Evolutionary conservation across 495 filamentous ascomycete species (phyloP).

Genomic region (Neurospora sublineolata): DNA sequence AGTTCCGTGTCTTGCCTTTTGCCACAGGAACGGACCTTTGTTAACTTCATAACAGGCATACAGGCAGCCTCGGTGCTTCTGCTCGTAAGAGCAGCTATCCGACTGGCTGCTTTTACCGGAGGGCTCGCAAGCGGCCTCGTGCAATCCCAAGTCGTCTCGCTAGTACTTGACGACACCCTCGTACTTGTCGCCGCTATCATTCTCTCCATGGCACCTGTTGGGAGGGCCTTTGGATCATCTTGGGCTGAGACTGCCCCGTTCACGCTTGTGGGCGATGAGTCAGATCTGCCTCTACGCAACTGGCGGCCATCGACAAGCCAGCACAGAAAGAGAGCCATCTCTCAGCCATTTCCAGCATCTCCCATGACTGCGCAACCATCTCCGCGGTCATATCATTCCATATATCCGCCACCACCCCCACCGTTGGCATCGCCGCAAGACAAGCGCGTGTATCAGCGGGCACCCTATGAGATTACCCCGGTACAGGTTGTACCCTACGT

Average conservation of each 20-base stretch:
- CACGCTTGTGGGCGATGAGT: neutral
- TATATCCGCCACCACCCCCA: neutral
- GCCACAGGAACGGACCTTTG: neutral
- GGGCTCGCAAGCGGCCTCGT: constrained; percentile 16
- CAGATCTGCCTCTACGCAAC: neutral
- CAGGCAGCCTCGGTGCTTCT: constrained; percentile 21
- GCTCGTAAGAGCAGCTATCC: constrained; percentile 22
- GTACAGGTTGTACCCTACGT: constrained; percentile 5
- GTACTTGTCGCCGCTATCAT: constrained; percentile 23
- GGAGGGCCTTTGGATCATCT: constrained; percentile 17
- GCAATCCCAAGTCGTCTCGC: constrained; percentile 16
- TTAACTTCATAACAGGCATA: constrained; percentile 12
- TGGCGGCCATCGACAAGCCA: neutral
- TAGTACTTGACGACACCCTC: constrained; percentile 28
- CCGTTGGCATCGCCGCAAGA: constrained; percentile 9
- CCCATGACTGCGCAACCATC: neutral
- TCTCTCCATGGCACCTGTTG: constrained; percentile 12
- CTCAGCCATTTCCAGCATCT: neutral
- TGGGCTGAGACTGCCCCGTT: constrained; percentile 22
- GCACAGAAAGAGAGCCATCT: constrained; percentile 4
- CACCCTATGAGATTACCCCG: constrained; percentile 3
- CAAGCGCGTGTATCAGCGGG: constrained; percentile 9
- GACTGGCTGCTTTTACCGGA: constrained; percentile 21
- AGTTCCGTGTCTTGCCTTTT: neutral
- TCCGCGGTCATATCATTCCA: neutral